Base-by-base conservation (phyloP, 140 eudicot species). In the Erigeron philadelphicus region DNA sequence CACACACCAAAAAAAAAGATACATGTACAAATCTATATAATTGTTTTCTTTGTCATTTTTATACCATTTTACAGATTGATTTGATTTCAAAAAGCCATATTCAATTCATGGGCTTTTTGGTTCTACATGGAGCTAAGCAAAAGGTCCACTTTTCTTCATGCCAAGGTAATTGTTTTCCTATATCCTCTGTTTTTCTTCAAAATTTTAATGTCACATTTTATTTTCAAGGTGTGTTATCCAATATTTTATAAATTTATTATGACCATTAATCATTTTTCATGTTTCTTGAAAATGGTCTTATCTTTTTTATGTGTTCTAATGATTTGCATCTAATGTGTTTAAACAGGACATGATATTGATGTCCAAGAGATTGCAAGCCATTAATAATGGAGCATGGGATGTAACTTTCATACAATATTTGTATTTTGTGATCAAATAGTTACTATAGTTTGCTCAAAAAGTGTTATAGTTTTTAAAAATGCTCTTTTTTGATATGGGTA, bases 101-200 rank as follows among this genome's bases (percentile, higher is more conserved):
- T 56, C 72, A 80, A 70, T 74, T 58, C 65, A 58, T 77, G 79
- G 77, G 58, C 81, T 59, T 66, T 80, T 71, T 72, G 52, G 55
- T 74, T 72, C 66, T 72, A 42, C 64, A 81, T 76, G 84, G 77
- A 64, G 63, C 81, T 72, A 64, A 52, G 40, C 71, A 74, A 80
- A 75, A 81, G 80, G 53, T 60, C 75, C 75, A 66, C 73, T 40
- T 86, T 84, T 67, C 87, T 87, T 89, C 83, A 41, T 82, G 47
- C 76, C 78, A 62, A 84, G 90, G 92, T 85, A 67, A 81, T 61
- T 44, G 54, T 12, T 23, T 16, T 18, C 48, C 3, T 6, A 66
- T 70, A 38, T 64, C 67, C 59, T 63, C 38, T 41, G 52, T 64
- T 67, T 72, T 53, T 72, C 63, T 68, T 64, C 35, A 1, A 6